These are phyloP conservation scores for Austropuccinia psidii DNA, from an alignment of 1,284 basidiomycete species.

Conservation along the genomic window DNA sequence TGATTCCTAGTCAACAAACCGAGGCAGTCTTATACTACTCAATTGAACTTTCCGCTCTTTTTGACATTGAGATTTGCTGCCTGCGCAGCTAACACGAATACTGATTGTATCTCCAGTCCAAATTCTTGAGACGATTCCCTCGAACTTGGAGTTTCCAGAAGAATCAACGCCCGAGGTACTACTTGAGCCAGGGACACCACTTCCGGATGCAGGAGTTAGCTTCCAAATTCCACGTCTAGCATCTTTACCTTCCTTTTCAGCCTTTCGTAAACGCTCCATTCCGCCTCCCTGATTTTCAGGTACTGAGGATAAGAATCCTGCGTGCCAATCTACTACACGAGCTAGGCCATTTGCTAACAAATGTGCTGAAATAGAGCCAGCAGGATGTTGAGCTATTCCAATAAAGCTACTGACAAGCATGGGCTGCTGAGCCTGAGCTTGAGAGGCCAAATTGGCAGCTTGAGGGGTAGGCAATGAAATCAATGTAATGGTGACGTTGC, in stretches of 20 bases:
- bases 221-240: constrained; percentile 58
- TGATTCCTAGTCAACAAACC: not conserved
- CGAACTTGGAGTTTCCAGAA: constrained; percentile 53
- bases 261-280: constrained; percentile 75
- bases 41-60: constrained; percentile 73
- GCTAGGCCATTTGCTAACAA: constrained; percentile 77
- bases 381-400: constrained; percentile 82
- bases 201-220: constrained; percentile 49
- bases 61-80: constrained; percentile 52
- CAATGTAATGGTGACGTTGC: constrained; percentile 74
- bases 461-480: constrained; percentile 73
- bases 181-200: not conserved
- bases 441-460: constrained; percentile 65
- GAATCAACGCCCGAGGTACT: not conserved
- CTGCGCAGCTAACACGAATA: constrained; percentile 60
- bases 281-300: constrained; percentile 43
- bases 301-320: constrained; percentile 69
- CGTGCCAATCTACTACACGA: constrained; percentile 93
- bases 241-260: constrained; percentile 57
- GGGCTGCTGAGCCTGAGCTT: constrained; percentile 55
- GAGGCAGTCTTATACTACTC: constrained; percentile 28
- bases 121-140: constrained; percentile 73
- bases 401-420: constrained; percentile 75
- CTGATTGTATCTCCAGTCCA: constrained; percentile 90
- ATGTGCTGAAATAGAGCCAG: constrained; percentile 87